Percentiles rank a stretch among this genome's conserved stretches.
phyloP scores from a whole-genome alignment of 2,329 filamentous ascomycete genomes.

The Sporothrix euskadiensis region DNA sequence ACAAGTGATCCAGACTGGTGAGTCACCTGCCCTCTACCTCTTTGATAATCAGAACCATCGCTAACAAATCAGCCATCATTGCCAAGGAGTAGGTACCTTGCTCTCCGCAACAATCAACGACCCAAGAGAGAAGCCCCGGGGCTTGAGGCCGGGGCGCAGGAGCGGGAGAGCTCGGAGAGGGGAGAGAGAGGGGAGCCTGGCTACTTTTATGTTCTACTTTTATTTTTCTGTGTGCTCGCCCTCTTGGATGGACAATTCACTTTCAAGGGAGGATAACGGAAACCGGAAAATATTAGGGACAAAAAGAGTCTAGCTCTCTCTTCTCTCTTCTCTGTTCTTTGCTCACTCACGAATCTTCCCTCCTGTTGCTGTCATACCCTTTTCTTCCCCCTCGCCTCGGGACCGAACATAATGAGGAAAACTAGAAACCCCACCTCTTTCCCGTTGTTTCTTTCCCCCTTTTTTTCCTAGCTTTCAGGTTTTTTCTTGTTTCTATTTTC shows the following conservation, averaged over 20 bases:
- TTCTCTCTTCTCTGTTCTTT: not conserved
- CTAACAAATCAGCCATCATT: constrained; percentile 26
- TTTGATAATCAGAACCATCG: not conserved
- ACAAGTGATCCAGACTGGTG: constrained; percentile 31
- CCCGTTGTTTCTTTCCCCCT: not conserved
- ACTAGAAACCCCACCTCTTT: not conserved
- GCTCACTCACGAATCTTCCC: not conserved
- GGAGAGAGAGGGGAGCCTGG: constrained; percentile 4
- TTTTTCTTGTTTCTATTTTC: constrained; percentile 3
- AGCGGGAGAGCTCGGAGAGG: not conserved
- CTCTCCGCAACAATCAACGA: not conserved
- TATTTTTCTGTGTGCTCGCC: constrained; percentile 5
- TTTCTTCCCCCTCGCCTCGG: not conserved
- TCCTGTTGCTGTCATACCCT: not conserved
- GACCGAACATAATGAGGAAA: constrained; percentile 19
- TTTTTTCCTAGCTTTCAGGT: not conserved
- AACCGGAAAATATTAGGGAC: not conserved
- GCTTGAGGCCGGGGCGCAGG: not conserved
- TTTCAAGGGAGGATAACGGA: not conserved
- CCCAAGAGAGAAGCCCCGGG: not conserved
- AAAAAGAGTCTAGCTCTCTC: not conserved
- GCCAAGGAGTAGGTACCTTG: constrained; percentile 28
- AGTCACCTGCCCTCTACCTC: not conserved
- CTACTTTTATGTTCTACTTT: not conserved
- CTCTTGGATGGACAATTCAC: constrained; percentile 8